Base-by-base conservation (phyloP, 1,284 basidiomycete genomes). In the Exobasidium rhododendri region DNA sequence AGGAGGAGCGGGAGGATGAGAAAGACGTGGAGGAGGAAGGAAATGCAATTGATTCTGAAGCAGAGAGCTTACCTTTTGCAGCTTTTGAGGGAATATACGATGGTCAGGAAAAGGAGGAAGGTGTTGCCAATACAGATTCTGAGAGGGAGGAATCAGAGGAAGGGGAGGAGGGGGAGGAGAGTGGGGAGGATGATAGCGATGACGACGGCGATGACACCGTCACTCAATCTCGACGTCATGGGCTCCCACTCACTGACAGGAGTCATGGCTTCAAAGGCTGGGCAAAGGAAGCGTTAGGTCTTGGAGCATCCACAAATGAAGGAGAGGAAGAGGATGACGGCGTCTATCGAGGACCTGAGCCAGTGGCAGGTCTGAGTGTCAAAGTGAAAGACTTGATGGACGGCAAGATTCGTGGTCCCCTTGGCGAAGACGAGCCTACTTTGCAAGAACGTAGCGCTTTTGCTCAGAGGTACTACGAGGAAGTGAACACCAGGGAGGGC, bases 251-350 rank as follows among this genome's bases (percentile, higher is more conserved):
- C 20, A 65, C 75, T 6, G 55, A 61, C 1, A 65, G 69, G 32
- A 68, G 68, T 50, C 61, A 61, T 11, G 73, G 73, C 22, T 79
- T 79, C 68, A 79, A 79, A 52, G 69, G 75, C 46, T 79, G 75
- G 75, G 77, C 77, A 10, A 61, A 67, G n/a, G 62, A 67, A 4
- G 75, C 75, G 5, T 60, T 78, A 20, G 69, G 71, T 4, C 65
- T 76, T 20, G 68, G 63, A 4, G 52, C 61, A 7, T 45, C 45
- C 1, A n/a, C 52, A 6, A n/a, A 40, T 14, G 40, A 31, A 5
- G 56, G 61, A 2, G 58, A 56, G 14, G 63, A 51, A 3, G 35
- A 60, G 1, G 55, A 56, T 3, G 46, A 62, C 2, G 66, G 58
- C 17, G 43, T 43, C 5, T 59, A 66, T n/a, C 17, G 13, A 2